These are phyloP conservation scores for Lasiosphaeria hispida DNA, from an alignment of 495 filamentous ascomycete species.

Conservation along the genomic window DNA sequence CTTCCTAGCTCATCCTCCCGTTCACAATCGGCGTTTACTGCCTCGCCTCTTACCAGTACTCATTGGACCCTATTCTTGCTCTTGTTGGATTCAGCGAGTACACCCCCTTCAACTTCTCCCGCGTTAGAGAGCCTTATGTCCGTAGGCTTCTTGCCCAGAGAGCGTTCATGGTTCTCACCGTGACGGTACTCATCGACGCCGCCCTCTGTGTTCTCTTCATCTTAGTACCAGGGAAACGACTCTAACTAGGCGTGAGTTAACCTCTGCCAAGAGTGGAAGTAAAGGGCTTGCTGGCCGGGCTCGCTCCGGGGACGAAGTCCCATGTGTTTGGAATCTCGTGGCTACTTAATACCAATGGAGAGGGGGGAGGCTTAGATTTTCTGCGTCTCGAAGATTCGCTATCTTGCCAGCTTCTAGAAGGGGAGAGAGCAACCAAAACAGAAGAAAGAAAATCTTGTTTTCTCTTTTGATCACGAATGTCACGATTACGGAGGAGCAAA, in stretches of 20 bases:
- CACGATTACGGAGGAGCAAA: slow-evolving; percentile 10
- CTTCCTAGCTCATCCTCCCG: slow-evolving; percentile 76
- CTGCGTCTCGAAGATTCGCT: no score
- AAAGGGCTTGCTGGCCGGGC: slow-evolving; percentile 5
- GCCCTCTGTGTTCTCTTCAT: slow-evolving; percentile 81
- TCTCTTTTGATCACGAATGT: slow-evolving; percentile 11
- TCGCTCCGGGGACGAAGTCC: no score
- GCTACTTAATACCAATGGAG: no score
- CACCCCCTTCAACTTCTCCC: slow-evolving; percentile 84
- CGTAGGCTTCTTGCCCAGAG: slow-evolving; percentile 78
- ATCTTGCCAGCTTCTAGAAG: background rate
- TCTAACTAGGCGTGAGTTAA: slow-evolving; percentile 45
- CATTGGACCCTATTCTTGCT: slow-evolving; percentile 85
- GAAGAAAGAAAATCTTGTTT: background rate
- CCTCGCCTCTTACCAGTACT: slow-evolving; percentile 88
- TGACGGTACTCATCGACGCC: slow-evolving; percentile 71
- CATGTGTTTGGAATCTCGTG: no score
- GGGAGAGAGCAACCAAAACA: background rate
- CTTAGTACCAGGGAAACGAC: slow-evolving; percentile 84
- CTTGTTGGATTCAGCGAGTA: slow-evolving; percentile 91
- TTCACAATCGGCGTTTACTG: slow-evolving; percentile 88
- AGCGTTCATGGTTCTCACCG: slow-evolving; percentile 67
- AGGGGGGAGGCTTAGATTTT: no score
- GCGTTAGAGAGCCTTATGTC: slow-evolving; percentile 85
- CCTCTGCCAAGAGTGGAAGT: background rate